Evolutionary conservation across 2,329 filamentous ascomycete genomes (phyloP), one percentile per base, ranked within the genome.

Genomic region (Fusarium longipes): DNA sequence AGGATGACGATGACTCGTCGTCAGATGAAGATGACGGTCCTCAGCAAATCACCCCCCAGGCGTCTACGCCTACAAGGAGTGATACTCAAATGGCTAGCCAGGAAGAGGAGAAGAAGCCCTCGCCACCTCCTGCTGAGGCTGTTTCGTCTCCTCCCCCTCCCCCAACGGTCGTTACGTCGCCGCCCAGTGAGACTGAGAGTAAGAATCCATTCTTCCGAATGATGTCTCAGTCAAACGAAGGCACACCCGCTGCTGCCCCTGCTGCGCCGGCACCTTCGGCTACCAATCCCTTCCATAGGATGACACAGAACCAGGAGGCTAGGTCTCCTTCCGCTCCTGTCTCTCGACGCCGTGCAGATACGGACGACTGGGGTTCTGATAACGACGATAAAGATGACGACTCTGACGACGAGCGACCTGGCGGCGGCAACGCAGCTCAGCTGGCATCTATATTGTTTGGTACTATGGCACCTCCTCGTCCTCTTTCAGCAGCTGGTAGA

Each of bases 201-300:
- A 95, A 92, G 78, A 98, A 98, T 76, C 96, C 96, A 4, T 99
- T 97, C 82, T 93, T 95, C 82, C 93, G 91, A 79, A 96, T 94
- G 82, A 89, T 96, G 84, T 89, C 89, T 48, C 91, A 94, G 76
- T 82, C 88, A 11, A 82, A 82, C 8, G 89, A 87, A 56, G 80
- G 84, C 52, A 77, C 80, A 14, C 72, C 78, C 15, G 73, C 80
- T 29, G 75, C 81, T 66, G 79, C 80, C 63, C 77, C 72, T 29
- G 75, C 77, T 25, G 78, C 77, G 33, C 78, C 75, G 22, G 75
- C 68, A 30, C 76, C 82, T 32, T 76, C 77, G 22, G 77, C 74
- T n/a, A 98, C 93, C 11, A 99, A 99, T 76, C 96, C 96, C 6
- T 99, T 98, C 88, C 92, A 97, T 78, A 91, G 93, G 57, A 88